phyloP scores from a whole-genome alignment of 1,284 basidiomycete genomes.

The Schizophyllum amplum region DNA sequence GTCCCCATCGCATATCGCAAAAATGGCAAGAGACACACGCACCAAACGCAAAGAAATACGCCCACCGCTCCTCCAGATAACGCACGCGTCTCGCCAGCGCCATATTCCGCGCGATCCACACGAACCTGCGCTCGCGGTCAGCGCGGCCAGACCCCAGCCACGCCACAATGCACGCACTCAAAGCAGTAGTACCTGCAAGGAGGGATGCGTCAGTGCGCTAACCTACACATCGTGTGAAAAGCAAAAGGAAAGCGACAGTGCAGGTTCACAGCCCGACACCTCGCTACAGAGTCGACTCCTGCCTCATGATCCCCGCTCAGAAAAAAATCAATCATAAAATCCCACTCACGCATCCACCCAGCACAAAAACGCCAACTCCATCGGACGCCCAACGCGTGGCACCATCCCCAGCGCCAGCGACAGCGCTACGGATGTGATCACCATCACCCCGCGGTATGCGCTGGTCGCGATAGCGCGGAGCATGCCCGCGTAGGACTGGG shows the following conservation, averaged over 20 bases:
- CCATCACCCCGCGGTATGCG: conserved; percentile 73
- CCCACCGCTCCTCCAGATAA: conserved; percentile 79
- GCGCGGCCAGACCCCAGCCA: not conserved
- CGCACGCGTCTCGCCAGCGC: conserved; percentile 60
- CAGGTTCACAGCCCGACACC: not conserved
- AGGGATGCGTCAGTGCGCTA: conserved; percentile 4
- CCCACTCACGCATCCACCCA: conserved; percentile 75
- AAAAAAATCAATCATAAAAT: conserved; percentile 3
- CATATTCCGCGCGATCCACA: conserved; percentile 69
- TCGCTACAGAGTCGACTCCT: too few species aligned
- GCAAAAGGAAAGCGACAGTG: not conserved
- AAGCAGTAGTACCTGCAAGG: conserved; percentile 74
- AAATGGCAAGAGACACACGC: conserved; percentile 14
- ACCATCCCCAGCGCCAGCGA: conserved; percentile 56
- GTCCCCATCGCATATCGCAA: too few species aligned
- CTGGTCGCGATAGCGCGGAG: conserved; percentile 67
- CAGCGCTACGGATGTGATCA: conserved; percentile 64
- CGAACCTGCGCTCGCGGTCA: conserved; percentile 40
- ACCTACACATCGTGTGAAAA: too few species aligned
- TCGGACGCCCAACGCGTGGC: conserved; percentile 51
- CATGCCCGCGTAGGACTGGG: conserved; percentile 59
- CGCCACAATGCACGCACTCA: conserved; percentile 44
- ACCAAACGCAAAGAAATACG: conserved; percentile 80
- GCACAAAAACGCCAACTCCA: conserved; percentile 67
- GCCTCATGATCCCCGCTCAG: not conserved